phyloP scores from a whole-genome alignment of 257 asterid species.

The Avicennia marina region DNA sequence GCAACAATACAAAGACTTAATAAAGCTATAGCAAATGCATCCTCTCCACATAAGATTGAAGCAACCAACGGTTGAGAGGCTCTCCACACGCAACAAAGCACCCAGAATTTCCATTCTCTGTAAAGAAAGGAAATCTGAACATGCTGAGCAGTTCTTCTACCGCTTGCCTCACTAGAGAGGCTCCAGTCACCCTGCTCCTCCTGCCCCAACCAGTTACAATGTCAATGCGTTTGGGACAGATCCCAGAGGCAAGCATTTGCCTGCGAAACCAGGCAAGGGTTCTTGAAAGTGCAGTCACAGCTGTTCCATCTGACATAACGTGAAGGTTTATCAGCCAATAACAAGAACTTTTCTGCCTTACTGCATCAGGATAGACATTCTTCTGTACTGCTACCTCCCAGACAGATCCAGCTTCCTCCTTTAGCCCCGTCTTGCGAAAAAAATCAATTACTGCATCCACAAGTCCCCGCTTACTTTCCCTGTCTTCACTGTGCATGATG shows the following conservation, averaged over 20 bases:
- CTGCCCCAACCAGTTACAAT: conserved; percentile 97
- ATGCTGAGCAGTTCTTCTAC: conserved; percentile 63
- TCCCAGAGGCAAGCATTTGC: conserved; percentile 63
- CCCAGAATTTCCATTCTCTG: conserved; percentile 74
- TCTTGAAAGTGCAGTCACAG: conserved; percentile 86
- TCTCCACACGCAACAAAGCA: conserved; percentile 94
- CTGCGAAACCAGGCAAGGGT: conserved; percentile 89
- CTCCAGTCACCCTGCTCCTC: conserved; percentile 83
- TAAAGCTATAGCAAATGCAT: conserved; percentile 92
- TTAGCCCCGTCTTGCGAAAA: conserved; percentile 81
- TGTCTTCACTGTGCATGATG: conserved; percentile 88
- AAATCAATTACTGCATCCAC: conserved; percentile 88
- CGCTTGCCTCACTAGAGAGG: conserved; percentile 78
- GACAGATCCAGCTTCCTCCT: conserved; percentile 91
- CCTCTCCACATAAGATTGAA: conserved; percentile 76
- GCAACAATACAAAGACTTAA: no score
- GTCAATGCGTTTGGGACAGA: conserved; percentile 67
- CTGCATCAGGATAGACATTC: conserved; percentile 89
- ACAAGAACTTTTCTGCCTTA: conserved; percentile 61
- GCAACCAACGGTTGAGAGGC: conserved; percentile 75
- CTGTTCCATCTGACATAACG: conserved; percentile 95
- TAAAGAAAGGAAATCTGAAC: conserved; percentile 69
- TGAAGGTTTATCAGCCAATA: conserved; percentile 96
- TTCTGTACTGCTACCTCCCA: conserved; percentile 92
- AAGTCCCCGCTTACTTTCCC: conserved; percentile 94